Evolutionary conservation across 2,329 filamentous ascomycete genomes (phyloP).

Genomic region (Sporothrix sp.): DNA sequence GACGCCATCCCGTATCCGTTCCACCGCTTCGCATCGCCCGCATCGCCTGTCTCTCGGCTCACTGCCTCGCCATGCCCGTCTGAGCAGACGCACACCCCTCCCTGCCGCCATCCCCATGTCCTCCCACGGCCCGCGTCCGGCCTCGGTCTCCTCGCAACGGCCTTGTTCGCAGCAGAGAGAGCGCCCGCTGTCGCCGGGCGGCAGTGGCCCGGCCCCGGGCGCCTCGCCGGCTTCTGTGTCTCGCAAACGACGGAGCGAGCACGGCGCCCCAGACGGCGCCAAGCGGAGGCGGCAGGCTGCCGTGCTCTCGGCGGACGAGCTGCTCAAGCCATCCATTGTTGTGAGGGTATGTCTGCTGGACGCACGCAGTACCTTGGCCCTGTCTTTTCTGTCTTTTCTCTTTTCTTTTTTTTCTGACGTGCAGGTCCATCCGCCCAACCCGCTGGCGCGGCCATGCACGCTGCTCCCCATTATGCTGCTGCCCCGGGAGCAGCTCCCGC

Average conservation of each 20-base stretch:
- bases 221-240: conserved; percentile 28
- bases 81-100: background rate
- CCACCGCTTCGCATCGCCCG: too few relatives aligned
- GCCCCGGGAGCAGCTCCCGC: conserved; percentile 47
- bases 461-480: conserved; percentile 54
- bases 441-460: conserved; percentile 42
- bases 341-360: conserved; percentile 34
- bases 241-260: conserved; percentile 19
- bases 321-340: conserved; percentile 42
- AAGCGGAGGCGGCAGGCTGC: conserved; percentile 10
- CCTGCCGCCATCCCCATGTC: conserved; percentile 9
- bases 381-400: too few relatives aligned
- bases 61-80: conserved; percentile 2
- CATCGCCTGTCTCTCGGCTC: background rate
- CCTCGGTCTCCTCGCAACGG: conserved; percentile 17
- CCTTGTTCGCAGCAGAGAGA: conserved; percentile 24
- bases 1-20: background rate
- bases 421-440: conserved; percentile 47
- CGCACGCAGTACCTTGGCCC: background rate
- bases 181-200: conserved; percentile 20
- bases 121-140: conserved; percentile 28
- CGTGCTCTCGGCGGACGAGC: conserved; percentile 36
- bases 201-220: conserved; percentile 22
- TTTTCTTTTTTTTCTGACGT: background rate
- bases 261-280: conserved; percentile 20